Evolutionary conservation across 1,284 basidiomycete species (phyloP), one percentile per base, ranked within the genome.

Genomic region (Cystobasidium pallidum): DNA sequence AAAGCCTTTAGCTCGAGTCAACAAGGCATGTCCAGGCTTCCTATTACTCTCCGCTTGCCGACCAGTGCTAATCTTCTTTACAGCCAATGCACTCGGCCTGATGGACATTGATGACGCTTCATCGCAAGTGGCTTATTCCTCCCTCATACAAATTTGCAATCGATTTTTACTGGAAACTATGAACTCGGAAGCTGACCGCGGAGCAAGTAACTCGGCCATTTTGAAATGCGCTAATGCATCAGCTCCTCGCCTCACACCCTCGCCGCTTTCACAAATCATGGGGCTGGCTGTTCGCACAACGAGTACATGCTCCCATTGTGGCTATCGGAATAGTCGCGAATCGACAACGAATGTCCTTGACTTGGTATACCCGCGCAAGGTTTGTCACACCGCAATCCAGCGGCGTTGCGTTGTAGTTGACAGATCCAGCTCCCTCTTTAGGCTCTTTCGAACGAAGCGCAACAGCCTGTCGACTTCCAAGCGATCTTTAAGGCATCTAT

Each of bases 101-200:
- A 87, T 97, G 76, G 95, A 99, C 79, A 91, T 90, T 76, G 91
- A 92, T 13, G 89, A 93, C 75, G 83, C 84, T 11, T 86, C 88
- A 75, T 85, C 89, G 30, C 88, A 90, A 75, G 79, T 77, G 61
- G 78, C 82, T 2, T 94, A 96, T 78, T 88, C 88, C 1, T 88
- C 91, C 66, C 89, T 93, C 81, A 96, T 97, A 36, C 96, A 98
- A 82, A 88, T 88, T 26, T 94, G 97, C 83, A 94, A 98, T 80
- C 88, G 94, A 30, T 98, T 97, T 83, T 84, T 98, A 34, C 82
- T 98, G 49, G 93, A 95, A 75, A 87, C 88, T 74, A 83, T 93
- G 74, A 86, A 85, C 72, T 84, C 84, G 2, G 91, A 92, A 80
- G 70, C 81, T 76, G 52, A 75, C 78, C 39, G 73, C 2, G 66